Base-by-base conservation (phyloP, 2,329 filamentous ascomycete genomes). In the Stemphylium beticola region DNA sequence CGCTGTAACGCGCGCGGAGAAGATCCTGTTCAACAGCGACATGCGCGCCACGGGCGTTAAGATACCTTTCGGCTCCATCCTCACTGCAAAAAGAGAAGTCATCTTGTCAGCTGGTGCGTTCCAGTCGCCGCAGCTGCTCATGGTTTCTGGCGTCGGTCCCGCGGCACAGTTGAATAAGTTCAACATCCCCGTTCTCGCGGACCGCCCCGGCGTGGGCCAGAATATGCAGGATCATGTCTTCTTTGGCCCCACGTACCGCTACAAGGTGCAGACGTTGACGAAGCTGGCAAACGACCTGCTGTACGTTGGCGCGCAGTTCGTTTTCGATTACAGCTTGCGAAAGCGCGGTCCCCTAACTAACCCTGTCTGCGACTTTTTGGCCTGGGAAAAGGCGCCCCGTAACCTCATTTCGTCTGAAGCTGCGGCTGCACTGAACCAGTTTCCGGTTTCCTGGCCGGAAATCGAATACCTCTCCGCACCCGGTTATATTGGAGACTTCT, bases 81-180 rank as follows among this genome's bases (percentile, higher is more conserved):
- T 24, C 3, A 24, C 41, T 0, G 75, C 76, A 1, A 70, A 64
- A 11, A 75, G 76, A 36, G 78, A 81, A 57, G 75, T 80, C 20
- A 77, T 81, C 22, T 50, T 81, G 1, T 77, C 77, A 0, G 77
- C 77, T 1, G 78, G 78, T 17, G 68, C 71, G 69, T 78, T 79
- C 53, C 75, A 77, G 33, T 77, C 74, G 1, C 78, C 77, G 0
- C 77, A 79, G 47, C 62, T 73, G 0, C 66, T 68, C 61, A 74
- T 76, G 66, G 54, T 77, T 1, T 76, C 72, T 11, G 76, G 75
- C 6, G 63, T 77, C 18, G 76, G 77, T 4, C 67, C 66, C 10
- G 47, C 38, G 1, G 56, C 45, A 1, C 52, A 56, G 1, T 61
- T 74, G 0, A 8, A 58, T 4, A 37, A 58, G 12, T 49, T 54